Conservation (phyloP, 129 eudicot species). For the Calendula officinalis region DNA sequence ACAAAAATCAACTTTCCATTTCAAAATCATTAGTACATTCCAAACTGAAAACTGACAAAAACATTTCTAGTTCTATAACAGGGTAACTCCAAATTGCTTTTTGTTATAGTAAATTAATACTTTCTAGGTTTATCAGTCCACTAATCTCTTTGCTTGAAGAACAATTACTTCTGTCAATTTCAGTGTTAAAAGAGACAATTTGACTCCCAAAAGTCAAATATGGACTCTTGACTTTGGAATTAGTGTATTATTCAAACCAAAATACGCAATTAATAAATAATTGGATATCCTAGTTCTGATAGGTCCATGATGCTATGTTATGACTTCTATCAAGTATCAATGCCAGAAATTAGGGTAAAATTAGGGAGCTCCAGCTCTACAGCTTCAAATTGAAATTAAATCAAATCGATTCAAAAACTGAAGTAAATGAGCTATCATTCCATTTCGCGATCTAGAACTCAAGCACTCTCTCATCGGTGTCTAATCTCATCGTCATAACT, state of each 20-base stretch:
- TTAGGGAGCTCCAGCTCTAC: conserved; percentile 5
- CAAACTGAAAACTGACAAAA: conserved; percentile 20
- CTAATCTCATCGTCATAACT: not conserved
- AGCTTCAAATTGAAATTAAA: conserved; percentile 15
- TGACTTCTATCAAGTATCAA: conserved; percentile 11
- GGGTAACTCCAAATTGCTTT: not conserved
- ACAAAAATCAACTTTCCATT: not conserved
- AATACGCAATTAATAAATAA: not conserved
- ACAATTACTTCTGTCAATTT: not conserved
- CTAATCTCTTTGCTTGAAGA: not conserved
- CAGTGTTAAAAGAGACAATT: conserved; percentile 5
- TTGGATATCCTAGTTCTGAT: not conserved
- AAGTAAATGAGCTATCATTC: not conserved
- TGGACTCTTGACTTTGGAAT: not conserved
- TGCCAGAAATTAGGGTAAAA: conserved; percentile 21
- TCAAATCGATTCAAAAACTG: not conserved
- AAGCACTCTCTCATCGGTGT: not conserved
- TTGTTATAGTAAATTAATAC: conserved; percentile 1
- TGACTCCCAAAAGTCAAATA: conserved; percentile 22
- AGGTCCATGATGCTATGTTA: not conserved
- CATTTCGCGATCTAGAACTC: conserved; percentile 22
- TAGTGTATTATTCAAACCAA: not conserved
- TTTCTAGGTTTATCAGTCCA: conserved; percentile 13
- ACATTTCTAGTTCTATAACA: not conserved
- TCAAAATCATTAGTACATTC: not conserved